These are phyloP conservation scores for Saccharomycopsis vini DNA, from an alignment of 805 yeast species.

Conservation along the genomic window DNA sequence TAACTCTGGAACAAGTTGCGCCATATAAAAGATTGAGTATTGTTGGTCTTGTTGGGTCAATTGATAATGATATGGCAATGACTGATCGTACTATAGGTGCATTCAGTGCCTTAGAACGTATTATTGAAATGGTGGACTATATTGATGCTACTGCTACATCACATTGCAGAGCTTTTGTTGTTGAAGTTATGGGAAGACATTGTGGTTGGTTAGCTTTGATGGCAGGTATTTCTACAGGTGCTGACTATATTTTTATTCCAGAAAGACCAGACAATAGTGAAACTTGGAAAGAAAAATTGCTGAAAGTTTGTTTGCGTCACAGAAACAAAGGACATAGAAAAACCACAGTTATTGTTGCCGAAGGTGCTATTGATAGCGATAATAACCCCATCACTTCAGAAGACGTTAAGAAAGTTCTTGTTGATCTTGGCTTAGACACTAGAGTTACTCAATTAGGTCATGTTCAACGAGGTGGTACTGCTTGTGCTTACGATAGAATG, in stretches of 20 bases:
- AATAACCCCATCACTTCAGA: constrained; percentile 73
- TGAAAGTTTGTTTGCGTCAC: constrained; percentile 66
- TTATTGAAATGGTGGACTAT: constrained; percentile 89
- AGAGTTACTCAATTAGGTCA: constrained; percentile 94
- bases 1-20: constrained; percentile 51
- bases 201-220: constrained; percentile 98
- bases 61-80: constrained; percentile 95
- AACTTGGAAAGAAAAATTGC: constrained; percentile 76
- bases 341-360: constrained; percentile 94
- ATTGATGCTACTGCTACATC: constrained; percentile 97
- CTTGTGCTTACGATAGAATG: constrained; percentile 88
- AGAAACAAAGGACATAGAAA: constrained; percentile 84
- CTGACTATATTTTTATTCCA: constrained; percentile 90
- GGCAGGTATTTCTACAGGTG: constrained; percentile 96
- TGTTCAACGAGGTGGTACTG: constrained; percentile 98
- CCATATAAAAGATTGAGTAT: constrained; percentile 50
- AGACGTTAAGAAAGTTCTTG: constrained; percentile 74
- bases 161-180: constrained; percentile 94
- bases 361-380: constrained; percentile 86
- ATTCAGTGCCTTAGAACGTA: constrained; percentile 84
- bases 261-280: constrained; percentile 77
- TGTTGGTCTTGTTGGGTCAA: constrained; percentile 92
- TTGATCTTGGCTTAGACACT: constrained; percentile 83
- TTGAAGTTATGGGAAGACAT: constrained; percentile 98
- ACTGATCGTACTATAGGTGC: constrained; percentile 98